Conservation (phyloP, 2,329 filamentous ascomycete genomes). For the Venturia nashicola region DNA sequence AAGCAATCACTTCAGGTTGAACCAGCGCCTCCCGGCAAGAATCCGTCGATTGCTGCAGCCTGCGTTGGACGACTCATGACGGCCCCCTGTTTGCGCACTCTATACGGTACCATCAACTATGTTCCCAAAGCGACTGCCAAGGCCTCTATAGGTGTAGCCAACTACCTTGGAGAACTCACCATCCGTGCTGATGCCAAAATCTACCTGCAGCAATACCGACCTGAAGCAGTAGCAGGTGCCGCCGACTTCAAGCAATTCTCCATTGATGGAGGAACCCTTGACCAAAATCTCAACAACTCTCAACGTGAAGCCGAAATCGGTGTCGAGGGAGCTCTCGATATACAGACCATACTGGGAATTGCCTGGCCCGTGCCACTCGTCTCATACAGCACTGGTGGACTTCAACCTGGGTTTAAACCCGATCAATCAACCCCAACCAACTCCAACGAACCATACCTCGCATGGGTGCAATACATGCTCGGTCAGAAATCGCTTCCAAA, state of each 20-base stretch:
- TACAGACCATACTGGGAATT: conserved; percentile 10
- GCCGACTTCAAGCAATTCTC: conserved; percentile 5
- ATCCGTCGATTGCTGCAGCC: neutral
- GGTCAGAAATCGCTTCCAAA: conserved; percentile 23
- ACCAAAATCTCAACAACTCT: neutral
- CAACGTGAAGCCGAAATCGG: neutral
- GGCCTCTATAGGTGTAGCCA: conserved; percentile 4
- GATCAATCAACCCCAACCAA: conserved; percentile 17
- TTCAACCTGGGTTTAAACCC: neutral
- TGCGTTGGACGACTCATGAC: conserved; percentile 7
- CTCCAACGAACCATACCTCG: conserved; percentile 35
- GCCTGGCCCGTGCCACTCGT: conserved; percentile 7
- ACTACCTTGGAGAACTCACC: conserved; percentile 8
- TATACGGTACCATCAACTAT: conserved; percentile 8
- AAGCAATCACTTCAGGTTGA: neutral
- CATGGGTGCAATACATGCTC: conserved; percentile 25
- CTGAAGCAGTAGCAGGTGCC: conserved; percentile 8
- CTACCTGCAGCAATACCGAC: conserved; percentile 7
- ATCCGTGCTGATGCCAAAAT: neutral
- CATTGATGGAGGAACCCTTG: conserved; percentile 9
- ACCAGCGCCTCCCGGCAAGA: neutral
- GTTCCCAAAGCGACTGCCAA: neutral
- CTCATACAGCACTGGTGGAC: conserved; percentile 7
- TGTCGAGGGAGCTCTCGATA: conserved; percentile 8
- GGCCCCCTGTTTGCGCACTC: conserved; percentile 2